These are phyloP conservation scores for Silene coronaria DNA, from an alignment of 179 eudicot genomes.

Conservation along the genomic window DNA sequence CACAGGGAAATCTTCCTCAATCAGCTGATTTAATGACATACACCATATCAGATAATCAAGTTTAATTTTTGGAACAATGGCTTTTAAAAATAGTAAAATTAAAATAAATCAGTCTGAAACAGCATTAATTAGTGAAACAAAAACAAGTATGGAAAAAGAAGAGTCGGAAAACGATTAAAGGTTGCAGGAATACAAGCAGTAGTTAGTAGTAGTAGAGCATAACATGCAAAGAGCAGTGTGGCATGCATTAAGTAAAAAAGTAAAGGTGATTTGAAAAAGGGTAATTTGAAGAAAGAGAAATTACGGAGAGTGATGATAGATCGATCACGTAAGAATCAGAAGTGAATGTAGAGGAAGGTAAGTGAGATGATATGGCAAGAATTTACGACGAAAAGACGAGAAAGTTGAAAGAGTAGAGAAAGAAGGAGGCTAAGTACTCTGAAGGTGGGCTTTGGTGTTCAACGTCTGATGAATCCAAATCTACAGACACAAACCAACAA, in stretches of 20 bases:
- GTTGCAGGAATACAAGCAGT: background rate
- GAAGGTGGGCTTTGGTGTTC: conserved; percentile 15
- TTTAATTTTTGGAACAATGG: too few species aligned
- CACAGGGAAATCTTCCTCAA: background rate
- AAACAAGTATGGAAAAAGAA: background rate
- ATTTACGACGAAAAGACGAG: background rate
- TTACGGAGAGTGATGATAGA: background rate
- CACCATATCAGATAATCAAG: background rate
- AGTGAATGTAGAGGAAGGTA: background rate
- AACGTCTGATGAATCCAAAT: conserved; percentile 23
- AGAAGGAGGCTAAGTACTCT: conserved; percentile 18
- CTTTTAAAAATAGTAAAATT: too few species aligned
- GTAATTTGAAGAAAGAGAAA: background rate
- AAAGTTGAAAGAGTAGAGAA: background rate
- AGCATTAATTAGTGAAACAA: too few species aligned
- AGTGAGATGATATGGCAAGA: too few species aligned
- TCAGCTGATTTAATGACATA: background rate
- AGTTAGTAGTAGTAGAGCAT: background rate
- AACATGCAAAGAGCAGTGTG: conserved; percentile 3
- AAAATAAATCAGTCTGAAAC: too few species aligned
- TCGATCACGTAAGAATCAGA: conserved; percentile 1
- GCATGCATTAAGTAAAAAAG: background rate
- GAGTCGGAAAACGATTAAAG: background rate
- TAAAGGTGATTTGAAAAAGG: background rate
- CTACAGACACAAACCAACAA: conserved; percentile 15